These are phyloP conservation scores for Aspergillus calidoustus DNA, from an alignment of 2,329 filamentous ascomycete genomes.

Conservation along the genomic window DNA sequence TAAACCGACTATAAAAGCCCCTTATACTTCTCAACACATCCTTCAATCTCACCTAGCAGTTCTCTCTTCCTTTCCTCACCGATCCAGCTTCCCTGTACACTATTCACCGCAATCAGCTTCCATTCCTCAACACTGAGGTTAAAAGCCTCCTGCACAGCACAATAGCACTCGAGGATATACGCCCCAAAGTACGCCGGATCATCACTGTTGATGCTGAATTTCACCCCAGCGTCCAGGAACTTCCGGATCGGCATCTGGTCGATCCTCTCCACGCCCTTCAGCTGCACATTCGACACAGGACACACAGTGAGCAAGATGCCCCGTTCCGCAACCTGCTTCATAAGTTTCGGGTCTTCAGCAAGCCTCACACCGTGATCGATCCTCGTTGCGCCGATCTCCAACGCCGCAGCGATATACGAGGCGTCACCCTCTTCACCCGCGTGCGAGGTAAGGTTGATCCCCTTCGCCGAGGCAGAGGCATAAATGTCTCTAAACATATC, in stretches of 20 bases:
- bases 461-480: slow-evolving; percentile 54
- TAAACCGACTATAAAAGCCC: slow-evolving; percentile 6
- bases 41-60: slow-evolving; percentile 50
- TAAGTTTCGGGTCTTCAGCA: slow-evolving; percentile 62
- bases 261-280: slow-evolving; percentile 61
- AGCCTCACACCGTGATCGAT: slow-evolving; percentile 78
- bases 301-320: slow-evolving; percentile 71
- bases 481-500: slow-evolving; percentile 67
- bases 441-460: slow-evolving; percentile 70
- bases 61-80: slow-evolving; percentile 64
- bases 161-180: slow-evolving; percentile 76
- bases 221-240: slow-evolving; percentile 67
- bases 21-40: slow-evolving; percentile 34
- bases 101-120: slow-evolving; percentile 64
- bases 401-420: slow-evolving; percentile 66
- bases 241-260: slow-evolving; percentile 63
- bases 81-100: slow-evolving; percentile 74
- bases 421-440: slow-evolving; percentile 76
- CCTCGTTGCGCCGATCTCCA: slow-evolving; percentile 67
- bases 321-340: slow-evolving; percentile 61
- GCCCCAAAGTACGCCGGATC: slow-evolving; percentile 77
- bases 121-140: slow-evolving; percentile 67
- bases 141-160: slow-evolving; percentile 75
- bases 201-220: slow-evolving; percentile 75
- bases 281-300: slow-evolving; percentile 71